phyloP scores from a whole-genome alignment of 2,329 filamentous ascomycete genomes.

The Ascochyta pisi region DNA sequence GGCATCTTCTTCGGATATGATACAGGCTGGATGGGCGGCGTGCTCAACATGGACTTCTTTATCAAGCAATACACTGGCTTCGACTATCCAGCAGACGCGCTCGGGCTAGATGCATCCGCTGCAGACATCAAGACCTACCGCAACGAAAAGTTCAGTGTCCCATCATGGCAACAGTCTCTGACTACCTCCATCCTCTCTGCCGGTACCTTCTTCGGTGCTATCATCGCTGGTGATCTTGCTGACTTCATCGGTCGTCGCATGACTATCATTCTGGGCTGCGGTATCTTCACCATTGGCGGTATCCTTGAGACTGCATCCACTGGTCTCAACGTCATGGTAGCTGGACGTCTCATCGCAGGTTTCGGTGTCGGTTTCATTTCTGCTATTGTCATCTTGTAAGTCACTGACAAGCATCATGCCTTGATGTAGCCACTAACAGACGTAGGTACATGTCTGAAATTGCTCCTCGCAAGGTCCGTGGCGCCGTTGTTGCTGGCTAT shows the following conservation, averaged over 20 bases:
- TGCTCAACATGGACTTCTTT: slow-evolving; percentile 57
- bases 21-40: slow-evolving; percentile 77
- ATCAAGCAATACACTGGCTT: slow-evolving; percentile 46
- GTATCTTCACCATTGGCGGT: slow-evolving; percentile 65
- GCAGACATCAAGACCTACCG: slow-evolving; percentile 68
- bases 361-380: slow-evolving; percentile 76
- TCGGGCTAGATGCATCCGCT: slow-evolving; percentile 59
- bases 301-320: slow-evolving; percentile 67
- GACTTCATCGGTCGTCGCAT: slow-evolving; percentile 71
- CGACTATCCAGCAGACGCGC: slow-evolving; percentile 51
- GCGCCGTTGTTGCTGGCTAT: slow-evolving; percentile 77
- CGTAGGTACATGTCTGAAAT: slow-evolving; percentile 83
- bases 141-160: slow-evolving; percentile 39
- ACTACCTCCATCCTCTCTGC: slow-evolving; percentile 78
- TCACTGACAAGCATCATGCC: slow-evolving; percentile 23
- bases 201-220: slow-evolving; percentile 77
- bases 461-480: slow-evolving; percentile 71
- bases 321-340: slow-evolving; percentile 68
- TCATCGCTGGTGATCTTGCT: slow-evolving; percentile 64
- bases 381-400: slow-evolving; percentile 62
- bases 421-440: slow-evolving; percentile 17
- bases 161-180: slow-evolving; percentile 58
- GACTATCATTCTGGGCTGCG: slow-evolving; percentile 67
- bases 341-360: slow-evolving; percentile 76
- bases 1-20: slow-evolving; percentile 77